These are phyloP conservation scores for Fremontodendron californicum DNA, from an alignment of 345 rosid genomes.

Conservation along the genomic window DNA sequence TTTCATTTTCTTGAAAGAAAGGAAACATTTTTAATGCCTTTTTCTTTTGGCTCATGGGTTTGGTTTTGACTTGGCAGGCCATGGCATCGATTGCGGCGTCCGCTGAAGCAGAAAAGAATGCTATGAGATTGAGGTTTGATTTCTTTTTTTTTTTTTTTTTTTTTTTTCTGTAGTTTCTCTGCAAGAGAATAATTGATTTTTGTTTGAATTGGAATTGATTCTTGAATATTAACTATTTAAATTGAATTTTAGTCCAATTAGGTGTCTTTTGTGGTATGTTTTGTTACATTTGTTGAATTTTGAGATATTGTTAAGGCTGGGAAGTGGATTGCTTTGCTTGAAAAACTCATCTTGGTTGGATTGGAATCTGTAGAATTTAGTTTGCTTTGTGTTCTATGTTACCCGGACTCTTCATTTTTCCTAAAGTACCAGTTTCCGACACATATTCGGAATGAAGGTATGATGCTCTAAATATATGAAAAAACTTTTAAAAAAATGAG, in stretches of 20 bases:
- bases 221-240: neutral
- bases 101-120: conserved; percentile 75
- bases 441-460: no score
- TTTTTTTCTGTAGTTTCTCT: neutral
- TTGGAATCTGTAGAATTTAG: neutral
- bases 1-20: no score
- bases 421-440: no score
- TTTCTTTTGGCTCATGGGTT: neutral
- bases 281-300: neutral
- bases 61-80: conserved; percentile 46
- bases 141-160: neutral
- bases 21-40: neutral
- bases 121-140: conserved; percentile 78
- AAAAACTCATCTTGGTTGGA: neutral
- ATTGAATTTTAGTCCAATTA: neutral
- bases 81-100: conserved; percentile 96
- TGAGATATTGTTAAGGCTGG: neutral
- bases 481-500: no score
- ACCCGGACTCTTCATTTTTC: no score
- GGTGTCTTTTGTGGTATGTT: neutral
- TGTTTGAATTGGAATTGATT: no score
- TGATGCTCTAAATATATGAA: no score
- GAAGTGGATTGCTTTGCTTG: neutral
- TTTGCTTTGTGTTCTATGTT: neutral
- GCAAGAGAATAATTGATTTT: neutral